phyloP scores from a whole-genome alignment of 805 yeast genomes.

The Yarrowia hollandica region DNA sequence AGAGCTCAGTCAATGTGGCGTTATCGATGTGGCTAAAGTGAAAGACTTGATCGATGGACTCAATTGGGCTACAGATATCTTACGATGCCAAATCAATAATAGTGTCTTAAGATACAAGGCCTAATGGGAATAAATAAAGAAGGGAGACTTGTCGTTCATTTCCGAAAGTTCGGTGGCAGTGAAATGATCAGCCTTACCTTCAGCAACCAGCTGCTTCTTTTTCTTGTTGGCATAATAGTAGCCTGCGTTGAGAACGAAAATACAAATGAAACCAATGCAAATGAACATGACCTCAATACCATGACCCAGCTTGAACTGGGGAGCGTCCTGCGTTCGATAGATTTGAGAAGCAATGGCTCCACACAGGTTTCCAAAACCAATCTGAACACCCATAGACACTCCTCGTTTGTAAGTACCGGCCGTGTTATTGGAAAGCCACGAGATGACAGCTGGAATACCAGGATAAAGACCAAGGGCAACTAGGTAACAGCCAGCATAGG shows the following conservation, averaged over 20 bases:
- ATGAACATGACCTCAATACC: constrained; percentile 50
- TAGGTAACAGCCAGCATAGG: constrained; percentile 59
- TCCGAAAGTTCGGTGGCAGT: not conserved
- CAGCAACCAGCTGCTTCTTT: not conserved
- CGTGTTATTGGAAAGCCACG: constrained; percentile 59
- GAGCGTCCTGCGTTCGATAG: constrained; percentile 55
- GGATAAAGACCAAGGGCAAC: constrained; percentile 55
- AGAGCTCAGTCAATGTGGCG: too few species aligned
- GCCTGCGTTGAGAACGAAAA: not conserved
- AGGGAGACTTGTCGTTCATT: constrained; percentile 18
- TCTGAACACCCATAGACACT: constrained; percentile 54
- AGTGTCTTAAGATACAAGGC: too few species aligned
- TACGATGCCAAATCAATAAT: too few species aligned
- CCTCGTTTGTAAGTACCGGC: constrained; percentile 58
- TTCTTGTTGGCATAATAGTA: constrained; percentile 1
- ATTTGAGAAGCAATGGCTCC: constrained; percentile 59
- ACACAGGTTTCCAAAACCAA: constrained; percentile 66
- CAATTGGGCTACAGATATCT: too few species aligned
- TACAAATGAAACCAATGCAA: constrained; percentile 39
- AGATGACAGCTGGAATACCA: constrained; percentile 58
- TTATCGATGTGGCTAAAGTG: too few species aligned
- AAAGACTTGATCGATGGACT: too few species aligned
- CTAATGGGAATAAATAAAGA: constrained; percentile 5
- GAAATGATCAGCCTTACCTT: not conserved
- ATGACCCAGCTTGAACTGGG: constrained; percentile 55